phyloP scores from a whole-genome alignment of 139 green algal genomes.

The Spirogloea muscicola region DNA sequence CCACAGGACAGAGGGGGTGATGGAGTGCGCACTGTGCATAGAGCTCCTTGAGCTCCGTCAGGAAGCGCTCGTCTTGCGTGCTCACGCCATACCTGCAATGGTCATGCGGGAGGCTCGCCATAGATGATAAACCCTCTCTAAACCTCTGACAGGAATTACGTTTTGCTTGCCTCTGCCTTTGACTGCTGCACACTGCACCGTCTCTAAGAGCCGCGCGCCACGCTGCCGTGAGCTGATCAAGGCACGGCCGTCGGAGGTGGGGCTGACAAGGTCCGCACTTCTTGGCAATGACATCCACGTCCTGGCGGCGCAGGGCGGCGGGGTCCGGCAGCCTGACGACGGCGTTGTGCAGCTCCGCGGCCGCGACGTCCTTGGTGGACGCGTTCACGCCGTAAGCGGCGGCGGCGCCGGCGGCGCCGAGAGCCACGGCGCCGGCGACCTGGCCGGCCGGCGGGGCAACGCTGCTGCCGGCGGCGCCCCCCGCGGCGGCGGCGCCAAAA shows the following conservation, averaged over 20 bases:
- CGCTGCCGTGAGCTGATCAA: no score
- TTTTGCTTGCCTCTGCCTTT: no score
- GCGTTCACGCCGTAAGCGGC: slow-evolving; percentile 17
- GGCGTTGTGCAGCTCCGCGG: slow-evolving; percentile 31
- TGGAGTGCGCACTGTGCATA: slow-evolving; percentile 19
- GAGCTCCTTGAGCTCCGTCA: slow-evolving; percentile 33
- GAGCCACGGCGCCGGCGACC: slow-evolving; percentile 18
- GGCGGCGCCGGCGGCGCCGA: slow-evolving; percentile 20
- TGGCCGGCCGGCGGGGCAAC: slow-evolving; percentile 6
- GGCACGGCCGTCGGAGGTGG: no score
- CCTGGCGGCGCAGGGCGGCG: neutral
- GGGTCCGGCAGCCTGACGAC: slow-evolving; percentile 16
- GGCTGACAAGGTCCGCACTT: no score
- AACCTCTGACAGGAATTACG: no score
- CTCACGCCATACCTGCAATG: slow-evolving; percentile 46
- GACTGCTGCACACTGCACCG: no score
- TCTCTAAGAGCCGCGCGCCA: no score
- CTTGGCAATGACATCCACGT: slow-evolving; percentile 24
- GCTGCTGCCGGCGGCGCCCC: neutral
- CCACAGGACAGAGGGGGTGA: neutral
- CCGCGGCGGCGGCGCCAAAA: no score
- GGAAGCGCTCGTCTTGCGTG: slow-evolving; percentile 25
- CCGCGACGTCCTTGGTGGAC: slow-evolving; percentile 31
- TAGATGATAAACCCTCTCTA: no score
- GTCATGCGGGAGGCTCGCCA: no score